Evolutionary conservation across 2,329 filamentous ascomycete genomes (phyloP), one percentile per base, ranked within the genome.

Genomic region (Byssothecium circinans): DNA sequence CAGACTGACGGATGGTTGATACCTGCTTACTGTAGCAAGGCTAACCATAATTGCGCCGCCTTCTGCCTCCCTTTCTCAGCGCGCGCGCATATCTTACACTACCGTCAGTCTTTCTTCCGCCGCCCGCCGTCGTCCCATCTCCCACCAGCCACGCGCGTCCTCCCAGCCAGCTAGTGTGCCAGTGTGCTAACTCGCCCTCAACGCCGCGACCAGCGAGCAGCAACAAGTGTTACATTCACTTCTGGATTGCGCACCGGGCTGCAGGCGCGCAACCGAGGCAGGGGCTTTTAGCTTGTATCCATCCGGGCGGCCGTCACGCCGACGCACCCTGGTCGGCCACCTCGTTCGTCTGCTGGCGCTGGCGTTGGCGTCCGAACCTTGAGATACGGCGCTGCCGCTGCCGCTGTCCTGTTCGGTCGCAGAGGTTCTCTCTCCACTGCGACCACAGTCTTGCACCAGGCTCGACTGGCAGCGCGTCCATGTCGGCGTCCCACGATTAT

Each of bases 401-500:
- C n/a, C n/a, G n/a, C 23, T 40, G 46, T 43, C 25, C 45, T 40
- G 39, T 43, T 32, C 18, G 18, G 36, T 45, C 42, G 42, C 37
- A 45, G 38, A 45, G 47, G 41, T 42, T 43, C 40, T 27, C 54
- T 55, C 55, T 53, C 56, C 50, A 45, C 54, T 47, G 52, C 50
- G 30, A 23, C 36, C 4, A 10, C 19, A 25, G 36, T 25, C 34
- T 8, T 20, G 17, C 20, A 15, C 20, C 3, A 18, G n/a, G 17
- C 11, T 22, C 18, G 15, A 11, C 20, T 14, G 20, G 8, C 22
- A 25, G 36, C 20, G 19, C 20, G 36, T 60, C 46, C 55, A 57
- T 60, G 55, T 60, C 58, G 58, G 65, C 65, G 64, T 68, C 64
- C 48, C 63, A 62, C 62, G 62, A 67, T 49, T 61, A 61, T 58